Percentiles rank a stretch among this genome's conserved stretches.
These are phyloP conservation scores for Talaromyces marneffei DNA, from an alignment of 2,329 filamentous ascomycete species.

Conservation along the genomic window DNA sequence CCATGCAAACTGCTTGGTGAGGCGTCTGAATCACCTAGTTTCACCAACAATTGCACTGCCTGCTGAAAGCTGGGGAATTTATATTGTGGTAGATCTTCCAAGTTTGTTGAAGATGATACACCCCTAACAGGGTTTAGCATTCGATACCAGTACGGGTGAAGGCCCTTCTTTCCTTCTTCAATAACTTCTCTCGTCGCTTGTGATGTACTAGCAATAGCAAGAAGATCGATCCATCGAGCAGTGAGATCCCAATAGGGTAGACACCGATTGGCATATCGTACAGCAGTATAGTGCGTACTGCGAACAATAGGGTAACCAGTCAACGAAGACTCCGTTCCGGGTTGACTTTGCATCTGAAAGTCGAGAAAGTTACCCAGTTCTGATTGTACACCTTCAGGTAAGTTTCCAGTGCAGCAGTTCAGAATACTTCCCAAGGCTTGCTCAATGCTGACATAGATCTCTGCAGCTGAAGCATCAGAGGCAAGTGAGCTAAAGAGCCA, in stretches of 20 bases:
- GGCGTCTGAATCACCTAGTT: constrained; percentile 25
- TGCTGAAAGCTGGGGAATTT: constrained; percentile 33
- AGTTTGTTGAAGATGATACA: constrained; percentile 47
- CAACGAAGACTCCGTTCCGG: constrained; percentile 33
- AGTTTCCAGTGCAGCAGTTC: constrained; percentile 49
- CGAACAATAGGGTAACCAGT: constrained; percentile 49
- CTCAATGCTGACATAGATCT: constrained; percentile 80
- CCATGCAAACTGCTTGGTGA: constrained; percentile 31
- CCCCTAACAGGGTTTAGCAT: constrained; percentile 53
- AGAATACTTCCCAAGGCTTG: constrained; percentile 75
- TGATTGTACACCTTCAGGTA: constrained; percentile 38
- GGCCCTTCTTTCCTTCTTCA: constrained; percentile 82
- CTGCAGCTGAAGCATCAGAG: constrained; percentile 67
- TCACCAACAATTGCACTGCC: constrained; percentile 20
- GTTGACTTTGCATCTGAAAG: constrained; percentile 56
- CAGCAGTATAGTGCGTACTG: constrained; percentile 72
- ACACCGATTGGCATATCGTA: constrained; percentile 86
- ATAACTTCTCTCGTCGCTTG: constrained; percentile 73
- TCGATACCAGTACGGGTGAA: constrained; percentile 70
- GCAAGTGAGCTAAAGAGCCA: constrained; percentile 83
- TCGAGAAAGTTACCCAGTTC: constrained; percentile 56
- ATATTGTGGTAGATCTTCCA: constrained; percentile 43
- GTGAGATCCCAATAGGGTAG: constrained; percentile 71
- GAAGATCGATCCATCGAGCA: constrained; percentile 80
- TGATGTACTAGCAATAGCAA: constrained; percentile 61